A percentile compares a stretch with the other conserved stretches of the same genome.
phyloP scores from a whole-genome alignment of 176 grass and related monocot species.

The Puccinellia tenuiflora region DNA sequence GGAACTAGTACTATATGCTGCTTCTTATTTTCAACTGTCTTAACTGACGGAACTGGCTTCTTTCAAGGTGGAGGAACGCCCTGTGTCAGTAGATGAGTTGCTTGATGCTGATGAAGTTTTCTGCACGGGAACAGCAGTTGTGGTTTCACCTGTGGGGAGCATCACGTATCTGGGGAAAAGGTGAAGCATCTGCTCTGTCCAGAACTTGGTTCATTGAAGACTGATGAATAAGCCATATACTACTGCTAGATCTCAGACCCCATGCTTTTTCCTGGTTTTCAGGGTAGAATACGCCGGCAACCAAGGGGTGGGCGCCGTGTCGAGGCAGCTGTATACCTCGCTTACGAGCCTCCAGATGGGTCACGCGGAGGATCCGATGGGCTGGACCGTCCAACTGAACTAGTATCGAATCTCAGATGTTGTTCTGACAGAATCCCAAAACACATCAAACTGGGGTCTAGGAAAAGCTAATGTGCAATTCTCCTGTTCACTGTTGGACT shows the following conservation, averaged over 20 bases:
- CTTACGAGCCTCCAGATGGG: constrained; percentile 81
- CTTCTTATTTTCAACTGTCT: not conserved
- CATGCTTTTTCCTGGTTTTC: not conserved
- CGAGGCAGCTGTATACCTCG: constrained; percentile 57
- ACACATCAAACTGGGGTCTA: not conserved
- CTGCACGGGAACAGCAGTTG: constrained; percentile 84
- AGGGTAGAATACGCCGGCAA: constrained; percentile 77
- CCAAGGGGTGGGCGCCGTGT: constrained; percentile 53
- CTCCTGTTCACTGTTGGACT: not conserved
- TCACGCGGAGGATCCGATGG: constrained; percentile 48
- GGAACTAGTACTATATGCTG: not conserved
- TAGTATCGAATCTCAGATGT: no score
- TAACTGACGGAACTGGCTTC: constrained; percentile 9
- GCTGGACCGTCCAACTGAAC: constrained; percentile 62
- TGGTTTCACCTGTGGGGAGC: constrained; percentile 86
- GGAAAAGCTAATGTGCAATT: not conserved
- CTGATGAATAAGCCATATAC: not conserved
- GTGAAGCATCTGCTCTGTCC: constrained; percentile 19
- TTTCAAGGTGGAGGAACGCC: constrained; percentile 67
- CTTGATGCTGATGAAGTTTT: constrained; percentile 87
- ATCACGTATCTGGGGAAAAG: constrained; percentile 65
- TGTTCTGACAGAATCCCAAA: no score
- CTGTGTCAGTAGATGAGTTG: constrained; percentile 69
- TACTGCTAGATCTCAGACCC: not conserved
- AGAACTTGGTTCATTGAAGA: not conserved